A percentile compares a stretch with the other conserved stretches of the same genome.
Conservation (phyloP, 805 yeast genomes). For the Maudiozyma barnettii region DNA sequence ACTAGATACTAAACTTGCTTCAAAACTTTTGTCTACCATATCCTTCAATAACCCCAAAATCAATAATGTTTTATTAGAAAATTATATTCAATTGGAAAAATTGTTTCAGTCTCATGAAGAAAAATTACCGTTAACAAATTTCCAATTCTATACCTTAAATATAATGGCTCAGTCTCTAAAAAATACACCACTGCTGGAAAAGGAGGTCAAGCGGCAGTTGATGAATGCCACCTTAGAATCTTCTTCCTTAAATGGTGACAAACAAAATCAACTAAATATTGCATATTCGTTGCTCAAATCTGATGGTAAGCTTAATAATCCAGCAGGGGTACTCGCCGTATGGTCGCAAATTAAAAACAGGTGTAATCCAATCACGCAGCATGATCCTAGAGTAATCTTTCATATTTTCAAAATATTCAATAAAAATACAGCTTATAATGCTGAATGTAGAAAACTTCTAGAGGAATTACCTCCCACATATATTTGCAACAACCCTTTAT, state of each 20-base stretch:
- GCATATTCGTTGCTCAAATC: constrained; percentile 16
- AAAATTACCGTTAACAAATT: constrained; percentile 4
- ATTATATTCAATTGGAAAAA: constrained; percentile 8
- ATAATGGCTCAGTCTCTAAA: constrained; percentile 17
- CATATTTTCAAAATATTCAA: constrained; percentile 15
- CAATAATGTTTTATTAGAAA: constrained; percentile 13
- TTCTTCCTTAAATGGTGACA: constrained; percentile 3
- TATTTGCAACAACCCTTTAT: constrained; percentile 20
- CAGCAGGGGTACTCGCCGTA: constrained; percentile 18
- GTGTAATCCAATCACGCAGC: constrained; percentile 10
- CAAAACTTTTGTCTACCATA: constrained; percentile 11
- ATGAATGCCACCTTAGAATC: constrained; percentile 7
- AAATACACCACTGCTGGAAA: constrained; percentile 8
- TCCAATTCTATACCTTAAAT: constrained; percentile 14
- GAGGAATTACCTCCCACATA: constrained; percentile 10
- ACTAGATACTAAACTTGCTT: constrained; percentile 4
- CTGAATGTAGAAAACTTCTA: constrained; percentile 12
- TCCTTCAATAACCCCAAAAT: constrained; percentile 17
- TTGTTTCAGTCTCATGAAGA: constrained; percentile 5
- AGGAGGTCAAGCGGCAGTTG: constrained; percentile 10
- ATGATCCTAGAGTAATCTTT: constrained; percentile 21
- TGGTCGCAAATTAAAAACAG: constrained; percentile 17
- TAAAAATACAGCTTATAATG: constrained; percentile 16
- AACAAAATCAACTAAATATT: constrained; percentile 10
- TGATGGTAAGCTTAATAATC: constrained; percentile 16